Evolutionary conservation across 2,329 filamentous ascomycete genomes (phyloP).

Genomic region (Neopestalotiopsis rosae): DNA sequence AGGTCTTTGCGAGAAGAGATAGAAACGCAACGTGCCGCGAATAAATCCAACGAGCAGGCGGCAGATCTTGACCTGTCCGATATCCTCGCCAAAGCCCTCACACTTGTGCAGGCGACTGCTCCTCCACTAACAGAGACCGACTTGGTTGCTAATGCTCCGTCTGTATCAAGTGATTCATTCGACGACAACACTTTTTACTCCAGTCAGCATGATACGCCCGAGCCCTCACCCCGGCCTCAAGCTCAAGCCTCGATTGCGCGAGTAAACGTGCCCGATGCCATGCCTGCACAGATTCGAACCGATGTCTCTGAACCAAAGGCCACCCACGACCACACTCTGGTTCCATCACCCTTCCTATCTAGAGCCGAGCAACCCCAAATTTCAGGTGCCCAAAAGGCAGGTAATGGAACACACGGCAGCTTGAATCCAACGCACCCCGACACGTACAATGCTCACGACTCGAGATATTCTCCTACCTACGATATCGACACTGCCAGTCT

Average conservation of each 20-base stretch:
- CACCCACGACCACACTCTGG: constrained; percentile 20
- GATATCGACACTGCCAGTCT: neutral
- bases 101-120: constrained; percentile 73
- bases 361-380: constrained; percentile 15
- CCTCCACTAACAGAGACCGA: constrained; percentile 62
- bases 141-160: constrained; percentile 57
- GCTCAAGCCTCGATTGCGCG: constrained; percentile 52
- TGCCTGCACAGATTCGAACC: constrained; percentile 41
- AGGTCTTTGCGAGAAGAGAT: constrained; percentile 77
- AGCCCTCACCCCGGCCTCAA: constrained; percentile 54
- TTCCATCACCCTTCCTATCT: constrained; percentile 12
- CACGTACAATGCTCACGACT: constrained; percentile 20
- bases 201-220: constrained; percentile 83
- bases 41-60: constrained; percentile 55
- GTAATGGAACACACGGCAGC: constrained; percentile 14
- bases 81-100: constrained; percentile 73
- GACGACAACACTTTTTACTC: constrained; percentile 97
- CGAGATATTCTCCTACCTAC: constrained; percentile 16
- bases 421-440: constrained; percentile 15
- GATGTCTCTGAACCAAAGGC: constrained; percentile 15
- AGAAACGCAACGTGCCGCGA: constrained; percentile 61
- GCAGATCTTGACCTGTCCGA: constrained; percentile 74
- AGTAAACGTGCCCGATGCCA: constrained; percentile 43
- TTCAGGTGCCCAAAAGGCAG: constrained; percentile 23
- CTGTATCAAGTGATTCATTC: constrained; percentile 77